Evolutionary conservation across 1,139 yeast species (phyloP).

Genomic region (Debaryomycetaceae sp.): DNA sequence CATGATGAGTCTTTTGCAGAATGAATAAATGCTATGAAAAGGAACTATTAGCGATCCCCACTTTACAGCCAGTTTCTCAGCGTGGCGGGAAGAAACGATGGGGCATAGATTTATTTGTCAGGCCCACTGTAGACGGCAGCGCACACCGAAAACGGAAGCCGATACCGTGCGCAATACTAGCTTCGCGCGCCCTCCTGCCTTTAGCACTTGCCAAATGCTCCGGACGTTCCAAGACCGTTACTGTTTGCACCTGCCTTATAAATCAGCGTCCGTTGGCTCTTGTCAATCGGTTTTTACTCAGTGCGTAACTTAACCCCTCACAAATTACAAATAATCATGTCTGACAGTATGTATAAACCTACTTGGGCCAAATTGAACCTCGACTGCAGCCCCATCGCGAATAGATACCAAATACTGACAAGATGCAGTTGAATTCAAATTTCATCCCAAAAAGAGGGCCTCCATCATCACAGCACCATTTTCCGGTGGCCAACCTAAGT

Average conservation of each 20-base stretch:
- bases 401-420: not conserved
- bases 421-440: conserved; percentile 40
- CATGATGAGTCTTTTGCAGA: no score
- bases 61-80: no score
- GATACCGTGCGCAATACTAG: conserved; percentile 6
- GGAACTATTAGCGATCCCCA: no score
- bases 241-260: not conserved
- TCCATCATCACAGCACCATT: conserved; percentile 82
- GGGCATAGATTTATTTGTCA: no score
- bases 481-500: conserved; percentile 94
- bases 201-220: conserved; percentile 2
- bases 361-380: not conserved
- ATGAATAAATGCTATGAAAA: no score
- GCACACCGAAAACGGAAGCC: conserved; percentile 5
- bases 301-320: not conserved
- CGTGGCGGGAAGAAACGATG: no score
- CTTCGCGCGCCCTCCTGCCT: conserved; percentile 7
- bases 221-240: not conserved
- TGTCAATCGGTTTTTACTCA: no score
- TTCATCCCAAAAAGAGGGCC: conserved; percentile 49
- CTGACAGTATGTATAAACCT: conserved; percentile 2
- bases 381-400: not conserved
- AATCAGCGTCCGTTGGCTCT: not conserved
- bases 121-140: conserved; percentile 7
- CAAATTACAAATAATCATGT: conserved; percentile 2